These are phyloP conservation scores for Termitomyces sp. DNA, from an alignment of 768 basidiomycete genomes.

Conservation along the genomic window DNA sequence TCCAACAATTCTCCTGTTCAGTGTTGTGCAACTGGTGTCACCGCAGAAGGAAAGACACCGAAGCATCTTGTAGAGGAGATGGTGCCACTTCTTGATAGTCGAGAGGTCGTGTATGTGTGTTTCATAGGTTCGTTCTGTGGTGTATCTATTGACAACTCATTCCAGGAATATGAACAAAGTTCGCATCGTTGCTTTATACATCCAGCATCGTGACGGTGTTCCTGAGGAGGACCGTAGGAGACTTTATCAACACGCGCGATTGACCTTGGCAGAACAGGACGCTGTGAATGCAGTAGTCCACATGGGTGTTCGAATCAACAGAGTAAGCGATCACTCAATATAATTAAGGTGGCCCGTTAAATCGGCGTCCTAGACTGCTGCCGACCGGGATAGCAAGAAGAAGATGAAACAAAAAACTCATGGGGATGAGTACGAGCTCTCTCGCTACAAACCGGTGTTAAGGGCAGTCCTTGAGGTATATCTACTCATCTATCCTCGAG, in stretches of 20 bases:
- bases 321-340: slow-evolving; percentile 46
- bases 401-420: slow-evolving; percentile 72
- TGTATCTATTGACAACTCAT: background rate
- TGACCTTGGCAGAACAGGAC: slow-evolving; percentile 88
- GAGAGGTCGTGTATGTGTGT: slow-evolving; percentile 68
- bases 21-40: slow-evolving; percentile 93
- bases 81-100: slow-evolving; percentile 92
- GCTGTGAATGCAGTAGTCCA: slow-evolving; percentile 83
- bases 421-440: slow-evolving; percentile 98
- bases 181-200: slow-evolving; percentile 92
- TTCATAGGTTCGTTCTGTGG: background rate
- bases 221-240: slow-evolving; percentile 97
- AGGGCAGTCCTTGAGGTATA: slow-evolving; percentile 80
- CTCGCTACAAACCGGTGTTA: slow-evolving; percentile 85
- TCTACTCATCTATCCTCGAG: background rate
- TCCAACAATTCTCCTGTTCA: slow-evolving; percentile 27
- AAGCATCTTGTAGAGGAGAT: slow-evolving; percentile 96
- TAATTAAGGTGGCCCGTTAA: background rate
- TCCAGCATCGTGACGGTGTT: slow-evolving; percentile 92
- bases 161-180: slow-evolving; percentile 87
- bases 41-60: slow-evolving; percentile 90
- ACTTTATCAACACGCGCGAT: slow-evolving; percentile 90
- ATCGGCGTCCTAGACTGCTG: slow-evolving; percentile 47
- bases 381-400: slow-evolving; percentile 78
- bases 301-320: slow-evolving; percentile 79